Evolutionary conservation across 2,329 filamentous ascomycete species (phyloP).

Genomic region (Macrophomina tecta): DNA sequence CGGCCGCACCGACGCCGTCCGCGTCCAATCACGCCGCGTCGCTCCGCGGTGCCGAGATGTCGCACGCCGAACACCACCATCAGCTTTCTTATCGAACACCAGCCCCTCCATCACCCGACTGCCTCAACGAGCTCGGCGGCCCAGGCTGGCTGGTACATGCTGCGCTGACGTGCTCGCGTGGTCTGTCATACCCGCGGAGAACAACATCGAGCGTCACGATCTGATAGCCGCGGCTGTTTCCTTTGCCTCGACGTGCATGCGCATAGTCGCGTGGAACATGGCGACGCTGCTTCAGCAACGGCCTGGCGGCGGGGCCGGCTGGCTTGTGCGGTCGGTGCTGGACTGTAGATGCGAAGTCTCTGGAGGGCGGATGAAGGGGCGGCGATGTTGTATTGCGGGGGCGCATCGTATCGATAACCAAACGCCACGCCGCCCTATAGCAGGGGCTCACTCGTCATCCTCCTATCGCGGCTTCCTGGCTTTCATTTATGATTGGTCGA

Average conservation of each 20-base stretch:
- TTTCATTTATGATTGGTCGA: no score
- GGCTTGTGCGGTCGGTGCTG: not conserved
- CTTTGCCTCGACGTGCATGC: not conserved
- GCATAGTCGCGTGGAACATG: not conserved
- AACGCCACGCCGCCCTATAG: not conserved
- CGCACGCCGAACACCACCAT: constrained; percentile 9
- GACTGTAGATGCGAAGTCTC: not conserved
- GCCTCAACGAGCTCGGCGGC: not conserved
- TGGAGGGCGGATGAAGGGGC: not conserved
- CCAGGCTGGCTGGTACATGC: not conserved
- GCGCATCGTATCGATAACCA: not conserved
- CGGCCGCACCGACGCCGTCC: not conserved
- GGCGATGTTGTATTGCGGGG: not conserved
- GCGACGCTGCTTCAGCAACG: not conserved
- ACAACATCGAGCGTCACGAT: no score
- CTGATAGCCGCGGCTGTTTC: no score
- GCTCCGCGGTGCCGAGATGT: not conserved
- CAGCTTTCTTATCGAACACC: not conserved
- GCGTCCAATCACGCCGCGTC: not conserved
- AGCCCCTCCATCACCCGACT: constrained; percentile 1
- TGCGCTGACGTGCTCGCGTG: constrained; percentile 19
- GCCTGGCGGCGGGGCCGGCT: no score
- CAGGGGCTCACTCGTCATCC: not conserved
- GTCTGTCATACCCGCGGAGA: not conserved
- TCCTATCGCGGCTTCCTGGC: no score